Conservation (phyloP, 371 early-diverging fungal species). For the Mortierella sp. region DNA sequence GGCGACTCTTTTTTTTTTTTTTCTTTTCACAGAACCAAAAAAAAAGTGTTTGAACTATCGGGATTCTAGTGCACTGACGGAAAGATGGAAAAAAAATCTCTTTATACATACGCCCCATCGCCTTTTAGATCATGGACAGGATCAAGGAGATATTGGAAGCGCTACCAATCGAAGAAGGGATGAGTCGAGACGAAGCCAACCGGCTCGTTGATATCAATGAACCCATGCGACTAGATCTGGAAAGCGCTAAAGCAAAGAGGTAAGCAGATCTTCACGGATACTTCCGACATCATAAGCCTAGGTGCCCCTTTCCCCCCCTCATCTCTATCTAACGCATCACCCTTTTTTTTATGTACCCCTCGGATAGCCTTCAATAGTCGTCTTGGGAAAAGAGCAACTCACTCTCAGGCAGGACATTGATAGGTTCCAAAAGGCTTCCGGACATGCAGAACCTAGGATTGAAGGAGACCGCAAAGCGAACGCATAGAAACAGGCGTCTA, state of each 20-base stretch:
- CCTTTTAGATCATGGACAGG: conserved; percentile 43
- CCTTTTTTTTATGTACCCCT: background rate
- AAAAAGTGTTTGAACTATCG: no score
- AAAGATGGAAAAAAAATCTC: background rate
- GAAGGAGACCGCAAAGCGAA: conserved; percentile 32
- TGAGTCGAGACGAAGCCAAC: conserved; percentile 29
- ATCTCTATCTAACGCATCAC: background rate
- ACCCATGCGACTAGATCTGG: conserved; percentile 17
- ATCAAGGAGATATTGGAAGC: conserved; percentile 61
- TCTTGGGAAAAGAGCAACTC: conserved; percentile 63
- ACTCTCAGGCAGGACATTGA: conserved; percentile 41
- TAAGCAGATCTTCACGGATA: conserved; percentile 33
- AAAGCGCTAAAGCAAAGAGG: conserved; percentile 54
- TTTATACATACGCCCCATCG: no score
- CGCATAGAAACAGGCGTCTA: conserved; percentile 11
- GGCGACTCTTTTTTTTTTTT: conserved; percentile 4
- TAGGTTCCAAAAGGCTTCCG: conserved; percentile 45
- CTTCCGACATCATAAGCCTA: background rate
- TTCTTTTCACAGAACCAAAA: background rate
- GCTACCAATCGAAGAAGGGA: conserved; percentile 28
- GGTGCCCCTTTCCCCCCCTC: conserved; percentile 32
- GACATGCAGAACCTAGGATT: conserved; percentile 31
- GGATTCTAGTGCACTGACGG: no score
- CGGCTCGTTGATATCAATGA: conserved; percentile 17
- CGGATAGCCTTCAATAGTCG: conserved; percentile 65